Conservation (phyloP, 169 alveolate genomes). For the Cryptosporidium felis region DNA sequence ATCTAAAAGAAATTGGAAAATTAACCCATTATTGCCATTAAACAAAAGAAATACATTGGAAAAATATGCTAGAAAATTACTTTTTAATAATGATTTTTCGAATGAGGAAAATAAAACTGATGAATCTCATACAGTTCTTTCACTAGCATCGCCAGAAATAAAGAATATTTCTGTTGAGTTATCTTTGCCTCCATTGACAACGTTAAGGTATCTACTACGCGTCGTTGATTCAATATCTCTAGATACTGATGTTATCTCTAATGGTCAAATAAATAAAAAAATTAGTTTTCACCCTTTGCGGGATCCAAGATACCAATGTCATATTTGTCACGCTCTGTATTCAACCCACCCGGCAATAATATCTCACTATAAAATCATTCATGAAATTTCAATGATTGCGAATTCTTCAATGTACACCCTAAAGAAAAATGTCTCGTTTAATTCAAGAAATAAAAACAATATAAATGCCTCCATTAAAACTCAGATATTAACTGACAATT, state of each 20-base stretch:
- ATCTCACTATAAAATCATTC: conserved; percentile 47
- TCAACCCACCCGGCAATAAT: conserved; percentile 68
- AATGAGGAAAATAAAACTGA: background rate
- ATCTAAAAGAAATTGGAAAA: conserved; percentile 53
- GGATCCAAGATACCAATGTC: conserved; percentile 59
- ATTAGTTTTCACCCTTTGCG: conserved; percentile 35
- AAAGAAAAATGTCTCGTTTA: background rate
- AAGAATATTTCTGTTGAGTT: conserved; percentile 24
- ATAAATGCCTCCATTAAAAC: conserved; percentile 1
- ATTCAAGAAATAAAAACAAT: conserved; percentile 1
- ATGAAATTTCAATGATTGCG: conserved; percentile 25
- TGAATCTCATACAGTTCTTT: conserved; percentile 2
- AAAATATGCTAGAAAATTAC: conserved; percentile 24
- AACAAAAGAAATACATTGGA: conserved; percentile 33
- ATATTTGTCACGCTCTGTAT: conserved; percentile 52
- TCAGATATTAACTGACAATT: conserved; percentile 38
- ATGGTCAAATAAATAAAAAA: background rate
- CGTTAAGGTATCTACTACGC: conserved; percentile 41
- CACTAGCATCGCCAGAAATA: conserved; percentile 66
- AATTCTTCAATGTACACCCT: conserved; percentile 56
- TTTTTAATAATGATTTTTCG: background rate
- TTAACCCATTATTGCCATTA: conserved; percentile 8
- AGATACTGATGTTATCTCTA: background rate
- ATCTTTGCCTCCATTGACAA: conserved; percentile 7
- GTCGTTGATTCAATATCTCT: conserved; percentile 61